Conservation (phyloP, 1,284 basidiomycete species). For the Austroboletus niveus region DNA sequence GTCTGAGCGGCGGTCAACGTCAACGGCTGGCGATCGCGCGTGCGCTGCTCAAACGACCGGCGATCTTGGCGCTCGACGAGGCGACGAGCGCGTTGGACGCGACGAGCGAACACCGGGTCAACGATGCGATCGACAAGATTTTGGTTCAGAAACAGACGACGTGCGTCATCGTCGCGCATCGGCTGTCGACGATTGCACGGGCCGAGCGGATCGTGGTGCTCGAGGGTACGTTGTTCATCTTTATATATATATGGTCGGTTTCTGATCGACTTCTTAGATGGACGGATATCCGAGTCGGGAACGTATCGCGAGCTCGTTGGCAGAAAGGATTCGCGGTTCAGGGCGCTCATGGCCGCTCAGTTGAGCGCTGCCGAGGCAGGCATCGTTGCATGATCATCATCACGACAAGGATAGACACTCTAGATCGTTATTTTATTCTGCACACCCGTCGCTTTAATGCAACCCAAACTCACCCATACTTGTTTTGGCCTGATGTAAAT, state of each 20-base stretch:
- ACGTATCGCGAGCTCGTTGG: slow-evolving; percentile 77
- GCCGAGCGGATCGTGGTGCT: slow-evolving; percentile 86
- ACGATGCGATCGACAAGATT: slow-evolving; percentile 90
- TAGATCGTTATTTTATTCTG: too few relatives aligned
- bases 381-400: background rate
- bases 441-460: background rate
- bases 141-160: slow-evolving; percentile 75
- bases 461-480: slow-evolving; percentile 15
- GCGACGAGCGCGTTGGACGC: slow-evolving; percentile 87
- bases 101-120: slow-evolving; percentile 81
- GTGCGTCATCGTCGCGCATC: slow-evolving; percentile 87
- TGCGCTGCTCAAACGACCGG: slow-evolving; percentile 82
- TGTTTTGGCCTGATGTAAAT: too few relatives aligned
- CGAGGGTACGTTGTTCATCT: slow-evolving; percentile 51
- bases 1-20: slow-evolving; percentile 73
- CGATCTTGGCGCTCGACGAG: slow-evolving; percentile 80
- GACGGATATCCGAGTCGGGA: slow-evolving; percentile 81
- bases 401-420: too few relatives aligned
- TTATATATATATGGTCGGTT: background rate
- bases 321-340: slow-evolving; percentile 71
- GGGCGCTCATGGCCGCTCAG: slow-evolving; percentile 84
- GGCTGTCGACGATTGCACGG: slow-evolving; percentile 80
- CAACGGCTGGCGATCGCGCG: slow-evolving; percentile 78
- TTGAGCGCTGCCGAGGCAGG: slow-evolving; percentile 50
- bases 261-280: slow-evolving; percentile 43